Conservation (phyloP, 805 yeast species). For the Pichia paraexigua region DNA sequence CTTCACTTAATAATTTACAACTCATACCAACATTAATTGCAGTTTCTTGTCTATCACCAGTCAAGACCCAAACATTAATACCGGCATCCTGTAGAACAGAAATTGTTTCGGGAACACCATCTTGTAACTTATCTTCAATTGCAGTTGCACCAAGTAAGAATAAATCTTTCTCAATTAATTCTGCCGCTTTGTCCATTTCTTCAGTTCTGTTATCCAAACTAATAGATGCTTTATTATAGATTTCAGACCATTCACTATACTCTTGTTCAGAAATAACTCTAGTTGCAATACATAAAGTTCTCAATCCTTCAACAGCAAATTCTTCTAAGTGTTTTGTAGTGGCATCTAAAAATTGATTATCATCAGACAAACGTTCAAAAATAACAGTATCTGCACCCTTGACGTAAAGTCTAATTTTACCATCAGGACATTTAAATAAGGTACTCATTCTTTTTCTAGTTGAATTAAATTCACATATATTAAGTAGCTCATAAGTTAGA, state of each 20-base stretch:
- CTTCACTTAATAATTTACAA: conserved; percentile 87
- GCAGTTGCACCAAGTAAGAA: conserved; percentile 94
- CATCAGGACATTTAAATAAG: conserved; percentile 89
- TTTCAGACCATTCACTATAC: conserved; percentile 58
- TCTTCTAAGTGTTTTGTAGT: conserved; percentile 88
- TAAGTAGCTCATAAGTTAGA: conserved; percentile 65
- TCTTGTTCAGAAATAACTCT: conserved; percentile 75
- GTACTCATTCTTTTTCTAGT: conserved; percentile 98
- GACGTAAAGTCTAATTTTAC: conserved; percentile 76
- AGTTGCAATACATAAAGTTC: conserved; percentile 89
- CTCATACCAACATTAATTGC: conserved; percentile 99
- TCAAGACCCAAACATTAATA: conserved; percentile 92
- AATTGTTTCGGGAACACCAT: conserved; percentile 97
- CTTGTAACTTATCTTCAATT: conserved; percentile 94
- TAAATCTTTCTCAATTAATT: conserved; percentile 71
- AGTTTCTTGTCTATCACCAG: conserved; percentile 98
- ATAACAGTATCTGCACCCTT: conserved; percentile 98
- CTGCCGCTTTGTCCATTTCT: conserved; percentile 82
- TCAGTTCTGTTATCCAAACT: conserved; percentile 67
- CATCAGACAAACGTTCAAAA: conserved; percentile 65
- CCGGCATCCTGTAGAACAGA: conserved; percentile 95
- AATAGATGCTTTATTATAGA: conserved; percentile 75
- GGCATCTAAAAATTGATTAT: conserved; percentile 73
- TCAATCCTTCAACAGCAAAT: conserved; percentile 90
- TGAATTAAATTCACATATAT: conserved; percentile 94